Conservation (phyloP, 1,284 basidiomycete genomes). For the Ganoderma lingzhi region DNA sequence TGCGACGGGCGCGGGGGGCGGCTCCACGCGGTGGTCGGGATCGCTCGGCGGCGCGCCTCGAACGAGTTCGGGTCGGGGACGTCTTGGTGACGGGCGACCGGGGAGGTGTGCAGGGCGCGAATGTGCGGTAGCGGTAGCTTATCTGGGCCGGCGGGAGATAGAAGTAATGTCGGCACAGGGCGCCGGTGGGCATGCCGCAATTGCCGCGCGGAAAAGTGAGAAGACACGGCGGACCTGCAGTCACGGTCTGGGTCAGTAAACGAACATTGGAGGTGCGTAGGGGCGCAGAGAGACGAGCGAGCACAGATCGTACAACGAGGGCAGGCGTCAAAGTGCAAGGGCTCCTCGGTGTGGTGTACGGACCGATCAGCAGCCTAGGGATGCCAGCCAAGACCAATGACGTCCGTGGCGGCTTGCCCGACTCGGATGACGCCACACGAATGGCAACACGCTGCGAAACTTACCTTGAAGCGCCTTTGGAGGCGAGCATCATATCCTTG, state of each 20-base stretch:
- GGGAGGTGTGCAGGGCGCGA: constrained; percentile 43
- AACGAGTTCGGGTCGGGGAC: constrained; percentile 19
- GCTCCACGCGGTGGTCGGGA: constrained; percentile 37
- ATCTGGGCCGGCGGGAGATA: neutral
- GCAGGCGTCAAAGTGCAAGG: neutral
- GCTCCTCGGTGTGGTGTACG: neutral
- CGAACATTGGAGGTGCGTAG: neutral
- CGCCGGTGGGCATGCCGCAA: constrained; percentile 7
- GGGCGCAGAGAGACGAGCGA: neutral
- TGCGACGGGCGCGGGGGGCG: constrained; percentile 40
- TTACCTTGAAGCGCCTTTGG: neutral
- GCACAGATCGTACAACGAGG: neutral
- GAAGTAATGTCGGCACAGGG: constrained; percentile 9
- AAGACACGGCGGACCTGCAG: constrained; percentile 18
- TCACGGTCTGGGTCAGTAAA: neutral
- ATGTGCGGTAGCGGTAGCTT: constrained; percentile 13
- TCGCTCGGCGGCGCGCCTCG: constrained; percentile 30
- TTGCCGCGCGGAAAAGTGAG: neutral
- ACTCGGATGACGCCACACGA: neutral
- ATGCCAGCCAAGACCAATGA: neutral
- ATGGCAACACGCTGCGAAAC: neutral
- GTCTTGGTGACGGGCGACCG: constrained; percentile 9
- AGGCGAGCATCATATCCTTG: neutral
- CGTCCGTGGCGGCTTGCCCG: neutral
- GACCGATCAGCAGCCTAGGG: neutral